Evolutionary conservation across 2,329 filamentous ascomycete species (phyloP).

Genomic region (Monosporascus sp.): DNA sequence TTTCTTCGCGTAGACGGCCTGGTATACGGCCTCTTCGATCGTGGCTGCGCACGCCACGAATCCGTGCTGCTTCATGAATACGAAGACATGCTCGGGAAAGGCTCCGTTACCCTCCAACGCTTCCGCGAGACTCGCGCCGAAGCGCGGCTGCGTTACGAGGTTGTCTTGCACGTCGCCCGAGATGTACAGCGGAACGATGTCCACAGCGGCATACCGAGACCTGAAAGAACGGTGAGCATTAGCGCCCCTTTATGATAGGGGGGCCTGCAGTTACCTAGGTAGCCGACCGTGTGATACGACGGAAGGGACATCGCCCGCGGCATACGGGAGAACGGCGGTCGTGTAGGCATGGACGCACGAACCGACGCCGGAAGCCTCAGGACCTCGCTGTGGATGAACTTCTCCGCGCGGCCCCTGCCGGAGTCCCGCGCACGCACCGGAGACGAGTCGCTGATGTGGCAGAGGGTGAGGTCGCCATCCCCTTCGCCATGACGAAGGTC

Average conservation of each 20-base stretch:
- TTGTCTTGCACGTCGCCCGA: slow-evolving; percentile 7
- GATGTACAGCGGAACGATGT: slow-evolving; percentile 5
- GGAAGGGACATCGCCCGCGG: slow-evolving; percentile 6
- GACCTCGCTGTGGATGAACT: slow-evolving; percentile 15
- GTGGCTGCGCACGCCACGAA: slow-evolving; percentile 7
- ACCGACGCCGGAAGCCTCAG: slow-evolving; percentile 6
- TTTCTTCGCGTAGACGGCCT: slow-evolving; percentile 4
- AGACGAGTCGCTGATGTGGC: slow-evolving; percentile 34
- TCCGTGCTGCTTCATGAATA: slow-evolving; percentile 14
- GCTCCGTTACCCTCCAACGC: neutral
- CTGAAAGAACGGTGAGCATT: neutral
- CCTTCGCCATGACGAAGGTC: slow-evolving; percentile 43
- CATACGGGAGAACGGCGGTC: slow-evolving; percentile 8
- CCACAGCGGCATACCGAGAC: slow-evolving; percentile 6
- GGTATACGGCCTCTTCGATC: slow-evolving; percentile 11
- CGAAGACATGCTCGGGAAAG: slow-evolving; percentile 1
- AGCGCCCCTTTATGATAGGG: too few species aligned
- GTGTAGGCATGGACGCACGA: slow-evolving; percentile 13
- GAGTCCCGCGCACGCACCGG: slow-evolving; percentile 37
- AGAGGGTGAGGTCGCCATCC: slow-evolving; percentile 40
- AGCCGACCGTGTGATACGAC: slow-evolving; percentile 11
- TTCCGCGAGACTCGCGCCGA: slow-evolving; percentile 13
- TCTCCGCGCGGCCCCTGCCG: slow-evolving; percentile 3
- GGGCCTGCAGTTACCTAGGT: slow-evolving; percentile 5
- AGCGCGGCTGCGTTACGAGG: slow-evolving; percentile 6